Evolutionary conservation across 768 basidiomycete genomes (phyloP).

Genomic region (Boletales sp.): DNA sequence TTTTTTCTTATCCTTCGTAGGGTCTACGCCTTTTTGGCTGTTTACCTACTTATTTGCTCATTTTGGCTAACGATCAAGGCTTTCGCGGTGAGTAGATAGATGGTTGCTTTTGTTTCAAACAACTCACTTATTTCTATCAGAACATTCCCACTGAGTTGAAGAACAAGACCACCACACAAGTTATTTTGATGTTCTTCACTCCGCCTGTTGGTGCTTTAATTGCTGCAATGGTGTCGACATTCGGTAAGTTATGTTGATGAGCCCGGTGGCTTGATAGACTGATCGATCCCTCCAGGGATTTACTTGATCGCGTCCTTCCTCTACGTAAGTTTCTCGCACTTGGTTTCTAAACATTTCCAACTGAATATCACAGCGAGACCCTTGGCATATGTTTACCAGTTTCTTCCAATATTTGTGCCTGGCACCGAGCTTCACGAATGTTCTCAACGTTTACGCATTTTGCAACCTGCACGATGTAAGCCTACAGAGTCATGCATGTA

Average conservation of each 20-base stretch:
- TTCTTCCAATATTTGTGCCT: constrained; percentile 88
- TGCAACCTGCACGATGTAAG: constrained; percentile 90
- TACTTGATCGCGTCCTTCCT: constrained; percentile 83
- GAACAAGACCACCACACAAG: constrained; percentile 43
- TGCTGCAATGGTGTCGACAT: constrained; percentile 85
- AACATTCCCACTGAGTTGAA: constrained; percentile 50
- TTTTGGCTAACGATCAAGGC: constrained; percentile 79
- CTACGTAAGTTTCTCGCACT: constrained; percentile 53
- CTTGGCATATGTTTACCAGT: constrained; percentile 97
- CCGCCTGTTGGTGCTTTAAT: constrained; percentile 79
- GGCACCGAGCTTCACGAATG: constrained; percentile 91
- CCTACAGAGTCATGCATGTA: background rate
- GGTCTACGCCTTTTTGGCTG: constrained; percentile 79
- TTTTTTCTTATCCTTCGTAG: constrained; percentile 32
- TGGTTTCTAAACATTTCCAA: background rate
- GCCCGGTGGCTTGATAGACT: constrained; percentile 1
- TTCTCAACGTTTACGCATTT: constrained; percentile 95
- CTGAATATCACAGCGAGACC: constrained; percentile 65
- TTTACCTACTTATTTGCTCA: constrained; percentile 86
- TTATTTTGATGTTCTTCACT: constrained; percentile 61
- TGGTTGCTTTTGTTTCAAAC: background rate
- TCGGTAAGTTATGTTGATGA: constrained; percentile 46
- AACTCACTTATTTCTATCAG: constrained; percentile 28
- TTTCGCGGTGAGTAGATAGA: constrained; percentile 52
- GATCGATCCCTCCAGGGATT: constrained; percentile 45